Evolutionary conservation across 148 eudicot genomes (phyloP), one percentile per base, ranked within the genome.

Genomic region (Rhododendron williamsianum): DNA sequence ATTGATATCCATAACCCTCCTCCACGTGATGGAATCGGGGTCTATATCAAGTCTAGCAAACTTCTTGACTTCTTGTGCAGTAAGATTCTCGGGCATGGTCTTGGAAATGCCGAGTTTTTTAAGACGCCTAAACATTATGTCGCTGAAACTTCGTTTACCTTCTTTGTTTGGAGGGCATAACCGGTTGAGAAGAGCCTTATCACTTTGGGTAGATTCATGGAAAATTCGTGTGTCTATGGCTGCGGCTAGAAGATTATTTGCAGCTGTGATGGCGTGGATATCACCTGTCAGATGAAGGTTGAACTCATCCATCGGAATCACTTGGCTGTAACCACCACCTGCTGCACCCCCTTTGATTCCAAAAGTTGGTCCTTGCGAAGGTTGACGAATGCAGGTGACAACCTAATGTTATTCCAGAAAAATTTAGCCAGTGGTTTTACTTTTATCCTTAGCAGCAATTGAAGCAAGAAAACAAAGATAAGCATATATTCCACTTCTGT

Each of bases 331-430:
- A 81, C 99, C 99, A 83, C 99, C 99, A 56, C 99, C 99, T 36
- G 99, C 99, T 65, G 99, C 99, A 88, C 99, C 99, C 76, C 99
- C 99, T 90, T 97, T 97, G 58, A 97, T 97, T 80, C 99, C 99
- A 88, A 97, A 97, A 83, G 99, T 97, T 41, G 99, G 99, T 83
- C 99, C 99, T 95, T 97, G 99, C 51, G 99, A 97, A 83, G 99
- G 99, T 87, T 97, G 99, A 56, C 99, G 98, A 83, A 97, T 89
- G 89, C 98, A 95, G 45, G 99, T 97, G 23, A 97, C 93, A 84
- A 97, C 99, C 99, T 97, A 85, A 69, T 11, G 77, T 85, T 81
- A 87, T 84, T 21, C 46, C 23, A 19, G n/a, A 77, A 73, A 85
- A 30, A 30, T 83, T 30, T 25, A 51, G 77, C 83, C 82, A 80